Evolutionary conservation across 345 rosid genomes (phyloP).

Genomic region (Draba incana): DNA sequence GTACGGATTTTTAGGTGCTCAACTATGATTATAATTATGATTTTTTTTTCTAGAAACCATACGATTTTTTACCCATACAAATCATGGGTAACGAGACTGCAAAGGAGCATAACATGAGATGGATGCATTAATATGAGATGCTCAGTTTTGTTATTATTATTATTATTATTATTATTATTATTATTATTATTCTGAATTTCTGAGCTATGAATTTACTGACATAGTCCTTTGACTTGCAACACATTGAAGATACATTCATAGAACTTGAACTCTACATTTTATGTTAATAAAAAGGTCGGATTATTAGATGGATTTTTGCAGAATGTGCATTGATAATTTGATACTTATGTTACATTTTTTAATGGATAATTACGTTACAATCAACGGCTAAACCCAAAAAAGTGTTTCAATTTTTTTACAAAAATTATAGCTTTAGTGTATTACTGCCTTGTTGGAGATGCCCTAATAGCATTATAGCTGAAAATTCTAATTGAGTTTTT

Average conservation of each 20-base stretch:
- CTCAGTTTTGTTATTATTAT: background rate
- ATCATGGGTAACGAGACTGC: background rate
- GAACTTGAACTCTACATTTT: constrained; percentile 25
- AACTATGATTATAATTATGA: background rate
- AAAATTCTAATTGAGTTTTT: no score
- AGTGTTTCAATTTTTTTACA: background rate
- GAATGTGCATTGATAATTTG: background rate
- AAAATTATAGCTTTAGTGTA: background rate
- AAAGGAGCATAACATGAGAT: no score
- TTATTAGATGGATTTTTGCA: background rate
- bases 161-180: background rate
- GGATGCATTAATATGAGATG: background rate
- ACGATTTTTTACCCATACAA: background rate
- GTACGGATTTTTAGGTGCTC: constrained; percentile 10
- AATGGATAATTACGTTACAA: background rate
- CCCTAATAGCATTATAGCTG: background rate
- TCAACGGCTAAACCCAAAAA: background rate
- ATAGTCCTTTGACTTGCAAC: constrained; percentile 8
- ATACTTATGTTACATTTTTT: background rate
- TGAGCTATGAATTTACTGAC: constrained; percentile 17
- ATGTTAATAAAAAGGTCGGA: background rate
- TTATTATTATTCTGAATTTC: no score
- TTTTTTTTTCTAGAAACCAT: background rate
- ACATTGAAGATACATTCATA: constrained; percentile 21
- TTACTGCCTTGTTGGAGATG: background rate